phyloP scores from a whole-genome alignment of 2,329 filamentous ascomycete genomes.

The Ophiocordyceps camponoti-leonardi region DNA sequence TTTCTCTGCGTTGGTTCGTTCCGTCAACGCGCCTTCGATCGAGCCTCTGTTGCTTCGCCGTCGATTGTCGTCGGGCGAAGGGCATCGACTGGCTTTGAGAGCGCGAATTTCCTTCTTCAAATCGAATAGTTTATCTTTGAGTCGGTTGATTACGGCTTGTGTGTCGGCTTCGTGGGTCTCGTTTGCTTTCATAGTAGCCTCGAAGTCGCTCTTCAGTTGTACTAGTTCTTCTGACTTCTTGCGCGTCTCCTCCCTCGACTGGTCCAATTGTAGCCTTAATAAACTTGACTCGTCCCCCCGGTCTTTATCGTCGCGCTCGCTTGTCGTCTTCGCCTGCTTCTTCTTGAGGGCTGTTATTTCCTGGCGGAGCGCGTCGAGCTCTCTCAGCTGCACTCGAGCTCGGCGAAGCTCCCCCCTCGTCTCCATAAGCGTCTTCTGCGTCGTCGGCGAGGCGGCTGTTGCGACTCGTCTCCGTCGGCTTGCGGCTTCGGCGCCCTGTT shows the following conservation, averaged over 20 bases:
- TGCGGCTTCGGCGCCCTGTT: constrained; percentile 12
- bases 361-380: constrained; percentile 31
- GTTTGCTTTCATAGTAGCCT: constrained; percentile 33
- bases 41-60: constrained; percentile 10
- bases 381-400: constrained; percentile 34
- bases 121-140: constrained; percentile 37
- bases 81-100: constrained; percentile 17
- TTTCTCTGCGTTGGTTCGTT: constrained; percentile 13
- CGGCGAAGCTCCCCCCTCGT: constrained; percentile 35
- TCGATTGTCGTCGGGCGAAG: constrained; percentile 2
- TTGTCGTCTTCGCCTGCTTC: constrained; percentile 18
- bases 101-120: constrained; percentile 34
- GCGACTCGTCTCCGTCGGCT: constrained; percentile 18
- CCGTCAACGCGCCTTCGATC: constrained; percentile 5
- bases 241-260: constrained; percentile 23
- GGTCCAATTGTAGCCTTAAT: constrained; percentile 23
- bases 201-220: constrained; percentile 33
- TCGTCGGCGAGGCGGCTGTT: constrained; percentile 26
- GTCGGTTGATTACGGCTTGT: constrained; percentile 34
- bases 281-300: constrained; percentile 12
- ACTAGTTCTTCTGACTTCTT: constrained; percentile 32
- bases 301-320: constrained; percentile 4
- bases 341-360: constrained; percentile 34
- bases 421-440: constrained; percentile 33
- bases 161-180: constrained; percentile 37